Percentiles rank a stretch among this genome's conserved stretches.
Conservation (phyloP, 2,329 filamentous ascomycete species). For the Fusarium austroafricanum region DNA sequence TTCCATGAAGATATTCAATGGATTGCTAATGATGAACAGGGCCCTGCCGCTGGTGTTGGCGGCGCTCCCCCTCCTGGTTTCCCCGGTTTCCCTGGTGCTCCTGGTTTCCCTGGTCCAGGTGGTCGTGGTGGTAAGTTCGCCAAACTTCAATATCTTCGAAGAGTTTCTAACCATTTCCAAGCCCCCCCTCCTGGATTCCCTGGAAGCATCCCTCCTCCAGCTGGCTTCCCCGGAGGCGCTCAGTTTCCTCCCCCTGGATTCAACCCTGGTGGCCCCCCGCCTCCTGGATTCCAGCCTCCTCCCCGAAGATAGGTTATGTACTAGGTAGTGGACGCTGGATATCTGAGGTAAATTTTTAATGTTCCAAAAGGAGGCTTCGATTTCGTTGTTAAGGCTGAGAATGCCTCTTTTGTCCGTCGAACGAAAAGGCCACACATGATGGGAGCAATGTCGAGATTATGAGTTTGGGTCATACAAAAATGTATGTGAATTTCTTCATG, state of each 20-base stretch:
- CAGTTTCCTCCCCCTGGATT: conserved; percentile 64
- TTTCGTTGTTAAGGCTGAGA: conserved; percentile 40
- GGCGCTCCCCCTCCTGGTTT: conserved; percentile 72
- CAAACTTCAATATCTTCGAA: conserved; percentile 5
- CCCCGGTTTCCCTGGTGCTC: conserved; percentile 64
- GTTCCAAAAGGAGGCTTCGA: conserved; percentile 42
- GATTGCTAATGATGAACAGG: conserved; percentile 54
- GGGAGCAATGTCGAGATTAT: conserved; percentile 38
- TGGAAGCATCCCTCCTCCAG: conserved; percentile 49
- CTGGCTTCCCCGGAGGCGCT: conserved; percentile 60
- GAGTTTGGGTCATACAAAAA: conserved; percentile 46
- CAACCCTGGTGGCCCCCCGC: conserved; percentile 63
- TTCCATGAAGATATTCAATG: neutral
- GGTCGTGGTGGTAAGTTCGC: conserved; percentile 66
- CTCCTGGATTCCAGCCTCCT: conserved; percentile 81
- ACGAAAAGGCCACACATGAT: conserved; percentile 26
- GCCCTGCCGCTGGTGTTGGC: conserved; percentile 89
- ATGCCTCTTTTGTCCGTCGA: conserved; percentile 38
- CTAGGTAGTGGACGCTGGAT: conserved; percentile 31
- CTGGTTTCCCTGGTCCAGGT: conserved; percentile 54
- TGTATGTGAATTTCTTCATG: conserved; percentile 48
- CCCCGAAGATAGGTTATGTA: conserved; percentile 65
- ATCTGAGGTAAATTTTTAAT: conserved; percentile 38
- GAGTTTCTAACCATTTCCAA: conserved; percentile 51
- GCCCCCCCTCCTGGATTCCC: conserved; percentile 62